phyloP scores from a whole-genome alignment of 2,329 filamentous ascomycete species.

The Sclerotinia minor region DNA sequence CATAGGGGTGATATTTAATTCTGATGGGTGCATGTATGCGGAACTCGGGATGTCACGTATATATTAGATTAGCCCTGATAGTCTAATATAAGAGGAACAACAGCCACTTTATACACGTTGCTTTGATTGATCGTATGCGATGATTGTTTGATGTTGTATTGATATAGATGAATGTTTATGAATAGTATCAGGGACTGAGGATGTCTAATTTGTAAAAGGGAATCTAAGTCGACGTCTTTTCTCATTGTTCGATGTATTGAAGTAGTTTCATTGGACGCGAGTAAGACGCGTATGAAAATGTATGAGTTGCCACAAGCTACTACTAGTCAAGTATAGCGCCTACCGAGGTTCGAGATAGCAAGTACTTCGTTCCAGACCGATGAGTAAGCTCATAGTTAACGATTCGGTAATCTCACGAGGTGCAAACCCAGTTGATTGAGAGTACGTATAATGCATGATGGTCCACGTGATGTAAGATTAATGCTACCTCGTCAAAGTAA shows the following conservation, averaged over 20 bases:
- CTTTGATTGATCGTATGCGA: not conserved
- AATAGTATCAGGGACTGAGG: not conserved
- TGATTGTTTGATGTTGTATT: not conserved
- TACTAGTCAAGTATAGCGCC: not conserved
- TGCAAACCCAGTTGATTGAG: not conserved
- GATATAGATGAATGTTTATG: not conserved
- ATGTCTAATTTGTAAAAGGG: not conserved
- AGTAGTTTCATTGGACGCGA: not conserved
- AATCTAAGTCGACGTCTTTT: not conserved
- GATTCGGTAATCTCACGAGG: constrained; percentile 13
- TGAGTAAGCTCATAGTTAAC: not conserved
- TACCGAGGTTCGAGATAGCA: not conserved
- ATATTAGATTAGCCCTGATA: not conserved
- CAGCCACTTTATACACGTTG: not conserved
- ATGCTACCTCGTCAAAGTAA: not conserved
- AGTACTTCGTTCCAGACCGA: not conserved
- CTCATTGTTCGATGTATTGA: not conserved
- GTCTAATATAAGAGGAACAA: not conserved
- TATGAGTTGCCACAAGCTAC: not conserved
- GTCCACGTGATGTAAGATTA: constrained; percentile 7
- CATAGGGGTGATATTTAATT: not conserved
- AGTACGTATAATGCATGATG: not conserved
- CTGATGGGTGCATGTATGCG: not conserved
- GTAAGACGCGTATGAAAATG: not conserved
- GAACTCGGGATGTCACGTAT: not conserved